Base-by-base conservation (phyloP, 768 basidiomycete genomes). In the Agaricus subrufescens region DNA sequence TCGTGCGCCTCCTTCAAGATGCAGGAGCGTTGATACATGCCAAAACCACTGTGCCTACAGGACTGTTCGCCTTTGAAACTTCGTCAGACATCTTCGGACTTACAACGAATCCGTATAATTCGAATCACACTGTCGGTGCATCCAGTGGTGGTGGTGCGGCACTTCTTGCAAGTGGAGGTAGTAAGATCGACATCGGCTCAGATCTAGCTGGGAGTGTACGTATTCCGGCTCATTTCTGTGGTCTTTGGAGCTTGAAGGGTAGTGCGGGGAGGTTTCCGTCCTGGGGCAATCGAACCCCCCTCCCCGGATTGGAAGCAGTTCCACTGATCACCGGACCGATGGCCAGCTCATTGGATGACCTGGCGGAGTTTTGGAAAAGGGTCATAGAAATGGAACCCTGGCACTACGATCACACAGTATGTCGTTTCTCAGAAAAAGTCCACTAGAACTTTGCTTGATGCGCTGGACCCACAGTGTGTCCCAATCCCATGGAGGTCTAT, bases 171-270 rank as follows among this genome's bases (percentile, higher is more conserved):
- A 73, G 78, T 48, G 83, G 85, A 1, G 86, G 86, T 8, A 77
- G 78, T 39, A 80, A 83, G 62, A 75, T 88, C 23, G 87, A 87
- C 37, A 77, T 90, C 38, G 89, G 87, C 1, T 82, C 87, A 3
- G 89, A 91, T 61, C 71, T 90, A 27, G 89, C 82, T 2, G 90
- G 89, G 10, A 86, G 84, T 52, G 80, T 89, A 39, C 78, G 89
- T 50, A 79, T 82, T 26, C 89, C 89, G 3, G 82, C 89, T 11
- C 84, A 88, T 60, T 88, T 84, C 60, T 87, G 86, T 58, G 89
- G 87, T 1, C 69, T 86, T 1, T 89, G 82, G 73, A 75, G 82
- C 44, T 73, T 88, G 61, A 86, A 84, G 64, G 75, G 81, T 9
- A 85, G 84, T 61, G 69, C 72, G 54, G 76, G 82, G 42, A 73